Conservation (phyloP, 2,329 filamentous ascomycete species). For the Fusarium bactridioides region DNA sequence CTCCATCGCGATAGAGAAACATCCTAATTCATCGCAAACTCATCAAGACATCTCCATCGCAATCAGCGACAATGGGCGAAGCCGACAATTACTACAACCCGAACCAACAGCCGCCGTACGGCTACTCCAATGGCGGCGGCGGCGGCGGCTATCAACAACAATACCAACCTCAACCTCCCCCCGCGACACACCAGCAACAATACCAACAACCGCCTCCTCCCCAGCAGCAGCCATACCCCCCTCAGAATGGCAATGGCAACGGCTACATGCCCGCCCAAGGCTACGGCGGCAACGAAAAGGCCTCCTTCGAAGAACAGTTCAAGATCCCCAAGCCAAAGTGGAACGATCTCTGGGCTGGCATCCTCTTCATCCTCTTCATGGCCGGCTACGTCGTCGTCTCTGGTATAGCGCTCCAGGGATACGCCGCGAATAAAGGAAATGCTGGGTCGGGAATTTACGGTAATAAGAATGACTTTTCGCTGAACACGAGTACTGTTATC, state of each 20-base stretch:
- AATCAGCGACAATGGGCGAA: slow-evolving; percentile 45
- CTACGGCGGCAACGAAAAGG: slow-evolving; percentile 54
- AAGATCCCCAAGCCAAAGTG: slow-evolving; percentile 84
- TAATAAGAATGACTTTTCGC: slow-evolving; percentile 67
- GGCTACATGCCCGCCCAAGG: slow-evolving; percentile 49
- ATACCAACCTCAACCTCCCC: slow-evolving; percentile 38
- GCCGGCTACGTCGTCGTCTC: slow-evolving; percentile 80
- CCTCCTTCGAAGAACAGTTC: slow-evolving; percentile 81
- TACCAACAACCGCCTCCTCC: slow-evolving; percentile 36
- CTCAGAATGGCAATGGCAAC: slow-evolving; percentile 39
- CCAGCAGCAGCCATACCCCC: slow-evolving; percentile 40
- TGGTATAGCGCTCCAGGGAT: slow-evolving; percentile 77
- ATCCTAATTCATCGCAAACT: not conserved
- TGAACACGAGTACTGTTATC: slow-evolving; percentile 85
- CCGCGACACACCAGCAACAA: slow-evolving; percentile 30
- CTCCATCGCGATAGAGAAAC: not conserved
- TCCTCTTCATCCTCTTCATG: slow-evolving; percentile 77
- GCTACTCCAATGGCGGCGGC: slow-evolving; percentile 26
- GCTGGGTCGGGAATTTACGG: slow-evolving; percentile 79
- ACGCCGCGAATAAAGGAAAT: slow-evolving; percentile 67
- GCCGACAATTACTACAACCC: slow-evolving; percentile 45
- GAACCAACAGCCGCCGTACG: slow-evolving; percentile 30
- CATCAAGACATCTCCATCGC: not conserved
- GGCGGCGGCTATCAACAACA: slow-evolving; percentile 34
- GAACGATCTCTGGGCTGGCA: slow-evolving; percentile 88